Evolutionary conservation across 768 basidiomycete genomes (phyloP), one percentile per base, ranked within the genome.

Genomic region (Suillus hirtellus): DNA sequence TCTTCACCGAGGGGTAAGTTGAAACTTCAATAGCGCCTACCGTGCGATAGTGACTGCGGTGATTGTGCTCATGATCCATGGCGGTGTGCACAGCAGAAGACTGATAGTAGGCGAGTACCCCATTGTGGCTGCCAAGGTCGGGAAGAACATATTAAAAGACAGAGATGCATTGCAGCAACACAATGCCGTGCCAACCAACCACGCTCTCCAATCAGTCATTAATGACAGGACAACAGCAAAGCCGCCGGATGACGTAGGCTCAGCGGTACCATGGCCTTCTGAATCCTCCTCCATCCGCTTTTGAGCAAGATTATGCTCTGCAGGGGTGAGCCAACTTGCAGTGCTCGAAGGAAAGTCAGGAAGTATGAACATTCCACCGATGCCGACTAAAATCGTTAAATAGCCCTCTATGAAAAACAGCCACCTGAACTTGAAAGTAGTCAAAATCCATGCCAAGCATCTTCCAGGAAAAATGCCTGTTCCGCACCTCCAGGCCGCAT

Each of bases 71-170:
- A 75, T 70, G 15, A 65, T 68, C 69, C 73, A 92, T 21, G 90
- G 90, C 44, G 90, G 91, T 8, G 86, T 90, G 70, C 90, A 90
- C 61, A 93, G 82, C 54, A 90, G 72, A 10, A 91, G 77, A 4
- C 88, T 86, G 42, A 86, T 75, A 2, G 88, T 89, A 31, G 78
- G 73, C 61, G 75, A 78, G 72, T 79, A 89, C 8, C 87, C 87
- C 74, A 93, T 79, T 10, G 91, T 93, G 27, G 80, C 82, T 38
- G 83, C 84, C 61, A 93, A 76, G 0, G 90, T 89, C 14, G 88
- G 89, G 76, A 92, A 92, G 72, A 86, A 91, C 19, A 86, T 86
- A 71, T 89, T 88, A 80, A 92, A 92, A 3, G 84, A 86, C 34
- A 89, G 68, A 4, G 87, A 83, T 27, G 88, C 63, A 56, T 54